Conservation (phyloP, 1,284 basidiomycete genomes). For the Cutaneotrichosporon daszewskae region DNA sequence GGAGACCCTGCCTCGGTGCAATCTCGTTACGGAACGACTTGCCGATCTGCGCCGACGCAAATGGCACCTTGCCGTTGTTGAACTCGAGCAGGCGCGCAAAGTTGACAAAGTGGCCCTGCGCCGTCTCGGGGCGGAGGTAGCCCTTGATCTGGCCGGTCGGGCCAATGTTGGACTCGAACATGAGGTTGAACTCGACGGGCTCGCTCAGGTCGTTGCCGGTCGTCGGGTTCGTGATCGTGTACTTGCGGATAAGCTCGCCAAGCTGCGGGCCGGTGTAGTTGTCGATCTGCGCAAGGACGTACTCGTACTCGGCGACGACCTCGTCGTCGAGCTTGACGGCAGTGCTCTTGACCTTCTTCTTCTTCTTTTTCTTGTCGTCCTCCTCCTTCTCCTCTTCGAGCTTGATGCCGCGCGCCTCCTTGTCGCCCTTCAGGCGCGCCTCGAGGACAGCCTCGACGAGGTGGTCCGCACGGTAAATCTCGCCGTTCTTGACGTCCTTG, state of each 20-base stretch:
- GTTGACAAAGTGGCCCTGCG: slow-evolving; percentile 99
- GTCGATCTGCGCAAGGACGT: slow-evolving; percentile 84
- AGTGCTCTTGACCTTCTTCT: slow-evolving; percentile 68
- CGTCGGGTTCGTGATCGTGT: slow-evolving; percentile 83
- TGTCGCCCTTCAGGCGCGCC: slow-evolving; percentile 82
- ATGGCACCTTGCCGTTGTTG: slow-evolving; percentile 94
- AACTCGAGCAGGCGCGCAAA: slow-evolving; percentile 95
- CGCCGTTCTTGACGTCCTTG: slow-evolving; percentile 87
- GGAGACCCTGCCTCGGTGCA: slow-evolving; percentile 87
- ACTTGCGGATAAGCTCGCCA: slow-evolving; percentile 76
- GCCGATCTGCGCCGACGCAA: slow-evolving; percentile 96
- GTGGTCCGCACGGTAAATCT: slow-evolving; percentile 96
- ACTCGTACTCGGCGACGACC: slow-evolving; percentile 71
- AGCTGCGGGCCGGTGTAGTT: slow-evolving; percentile 88
- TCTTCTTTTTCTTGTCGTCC: slow-evolving; percentile 72
- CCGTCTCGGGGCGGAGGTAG: slow-evolving; percentile 94
- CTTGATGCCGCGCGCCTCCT: slow-evolving; percentile 72
- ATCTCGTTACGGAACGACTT: slow-evolving; percentile 98
- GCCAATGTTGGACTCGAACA: slow-evolving; percentile 96
- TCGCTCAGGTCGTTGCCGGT: slow-evolving; percentile 87
- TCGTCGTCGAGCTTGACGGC: slow-evolving; percentile 74
- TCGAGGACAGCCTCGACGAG: slow-evolving; percentile 90
- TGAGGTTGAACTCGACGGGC: slow-evolving; percentile 95
- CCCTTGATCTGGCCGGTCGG: slow-evolving; percentile 96
- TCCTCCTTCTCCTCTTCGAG: slow-evolving; percentile 58